Percentiles rank a stretch among this genome's conserved stretches.
phyloP scores from a whole-genome alignment of 2,329 filamentous ascomycete species.

The Cladosporium sp. region DNA sequence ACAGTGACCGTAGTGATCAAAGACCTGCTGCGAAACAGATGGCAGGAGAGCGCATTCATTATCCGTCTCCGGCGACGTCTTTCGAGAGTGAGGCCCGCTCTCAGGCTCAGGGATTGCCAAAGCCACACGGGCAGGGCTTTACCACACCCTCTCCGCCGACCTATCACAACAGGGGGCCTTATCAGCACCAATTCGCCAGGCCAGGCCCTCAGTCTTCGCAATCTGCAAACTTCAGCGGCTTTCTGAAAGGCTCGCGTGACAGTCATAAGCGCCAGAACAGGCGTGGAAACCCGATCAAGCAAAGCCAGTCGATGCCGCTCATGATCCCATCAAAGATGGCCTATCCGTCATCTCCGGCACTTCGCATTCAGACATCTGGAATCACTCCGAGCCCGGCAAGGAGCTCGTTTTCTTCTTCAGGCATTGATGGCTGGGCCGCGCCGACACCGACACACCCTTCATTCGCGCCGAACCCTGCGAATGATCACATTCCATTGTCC shows the following conservation, averaged over 20 bases:
- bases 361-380: no score
- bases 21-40: neutral
- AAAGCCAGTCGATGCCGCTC: conserved; percentile 6
- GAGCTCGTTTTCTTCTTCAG: neutral
- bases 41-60: neutral
- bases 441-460: neutral
- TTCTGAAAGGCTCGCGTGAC: neutral
- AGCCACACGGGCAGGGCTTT: neutral
- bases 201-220: neutral
- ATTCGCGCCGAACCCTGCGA: neutral
- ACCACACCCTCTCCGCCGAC: neutral
- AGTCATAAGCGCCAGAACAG: neutral
- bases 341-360: no score
- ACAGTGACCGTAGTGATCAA: neutral
- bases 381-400: no score
- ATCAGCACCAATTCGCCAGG: neutral
- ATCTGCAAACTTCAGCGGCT: neutral
- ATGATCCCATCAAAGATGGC: neutral
- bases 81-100: neutral
- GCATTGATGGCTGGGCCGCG: neutral
- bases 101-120: neutral
- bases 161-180: neutral
- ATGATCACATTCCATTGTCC: neutral
- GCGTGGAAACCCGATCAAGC: neutral
- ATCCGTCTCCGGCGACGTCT: conserved; percentile 1